Evolutionary conservation across 1,139 yeast genomes (phyloP).

Genomic region (Pneumocystis jirovecii): DNA sequence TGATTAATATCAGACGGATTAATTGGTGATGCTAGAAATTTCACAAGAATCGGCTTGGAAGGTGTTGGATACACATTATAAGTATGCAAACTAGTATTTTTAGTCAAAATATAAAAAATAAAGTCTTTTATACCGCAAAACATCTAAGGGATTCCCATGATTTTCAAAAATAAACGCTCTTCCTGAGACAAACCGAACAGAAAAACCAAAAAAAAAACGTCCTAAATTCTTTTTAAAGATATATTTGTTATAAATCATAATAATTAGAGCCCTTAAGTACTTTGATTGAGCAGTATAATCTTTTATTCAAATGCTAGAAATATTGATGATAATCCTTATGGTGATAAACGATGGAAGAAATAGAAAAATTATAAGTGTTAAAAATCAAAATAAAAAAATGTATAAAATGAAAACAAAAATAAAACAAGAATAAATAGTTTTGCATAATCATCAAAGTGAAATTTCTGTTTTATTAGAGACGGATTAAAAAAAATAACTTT

Average conservation of each 20-base stretch:
- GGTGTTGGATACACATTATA: constrained; percentile 21
- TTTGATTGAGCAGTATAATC: too few relatives aligned
- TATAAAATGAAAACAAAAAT: background rate
- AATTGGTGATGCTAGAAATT: constrained; percentile 68
- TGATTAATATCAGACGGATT: constrained; percentile 89
- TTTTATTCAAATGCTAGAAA: too few relatives aligned
- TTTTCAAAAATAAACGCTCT: constrained; percentile 8
- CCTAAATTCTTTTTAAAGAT: background rate
- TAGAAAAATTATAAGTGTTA: too few relatives aligned
- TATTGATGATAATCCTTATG: too few relatives aligned
- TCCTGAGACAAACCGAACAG: background rate
- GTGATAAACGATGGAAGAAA: too few relatives aligned
- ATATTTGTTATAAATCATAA: background rate
- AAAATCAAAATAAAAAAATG: background rate
- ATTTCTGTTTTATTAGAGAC: too few relatives aligned
- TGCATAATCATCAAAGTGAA: too few relatives aligned
- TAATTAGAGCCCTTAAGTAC: background rate
- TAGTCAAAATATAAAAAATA: background rate
- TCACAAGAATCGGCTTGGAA: constrained; percentile 28
- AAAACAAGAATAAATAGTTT: too few relatives aligned
- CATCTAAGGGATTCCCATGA: constrained; percentile 11
- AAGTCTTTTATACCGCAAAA: constrained; percentile 1
- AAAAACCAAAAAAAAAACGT: background rate
- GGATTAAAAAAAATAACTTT: too few relatives aligned
- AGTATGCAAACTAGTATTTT: background rate